A percentile compares a stretch with the other conserved stretches of the same genome.
Conservation (phyloP, 768 basidiomycete genomes). For the Amanita subjunquillea region DNA sequence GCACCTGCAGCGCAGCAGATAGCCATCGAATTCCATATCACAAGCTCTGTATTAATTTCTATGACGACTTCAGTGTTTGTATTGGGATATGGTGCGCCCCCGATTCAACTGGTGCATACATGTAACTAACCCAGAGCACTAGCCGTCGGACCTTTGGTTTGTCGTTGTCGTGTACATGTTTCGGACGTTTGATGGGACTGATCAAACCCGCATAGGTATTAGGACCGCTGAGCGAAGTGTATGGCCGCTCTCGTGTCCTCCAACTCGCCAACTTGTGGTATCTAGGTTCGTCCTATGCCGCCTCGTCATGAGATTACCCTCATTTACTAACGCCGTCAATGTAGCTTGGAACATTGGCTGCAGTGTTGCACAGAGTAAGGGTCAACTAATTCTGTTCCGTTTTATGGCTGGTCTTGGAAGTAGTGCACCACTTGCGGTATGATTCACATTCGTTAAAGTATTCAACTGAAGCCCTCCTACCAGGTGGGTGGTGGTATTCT, state of each 20-base stretch:
- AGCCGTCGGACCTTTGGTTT: slow-evolving; percentile 45
- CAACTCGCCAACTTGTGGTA: slow-evolving; percentile 57
- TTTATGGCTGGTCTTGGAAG: slow-evolving; percentile 66
- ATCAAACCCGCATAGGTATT: slow-evolving; percentile 18
- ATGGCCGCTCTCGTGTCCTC: slow-evolving; percentile 51
- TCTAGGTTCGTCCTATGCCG: slow-evolving; percentile 31
- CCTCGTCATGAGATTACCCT: background rate
- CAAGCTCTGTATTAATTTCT: slow-evolving; percentile 33
- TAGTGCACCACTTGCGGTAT: slow-evolving; percentile 53
- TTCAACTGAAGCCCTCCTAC: background rate
- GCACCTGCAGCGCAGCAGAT: slow-evolving; percentile 52
- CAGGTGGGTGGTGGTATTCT: slow-evolving; percentile 56
- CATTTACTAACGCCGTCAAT: background rate
- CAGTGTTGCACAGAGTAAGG: slow-evolving; percentile 49
- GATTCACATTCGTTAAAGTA: slow-evolving; percentile 22
- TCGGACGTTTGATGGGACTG: background rate
- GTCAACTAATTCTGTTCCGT: slow-evolving; percentile 55
- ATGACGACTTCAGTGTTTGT: slow-evolving; percentile 48
- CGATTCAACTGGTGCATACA: background rate
- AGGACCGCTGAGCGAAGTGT: slow-evolving; percentile 66
- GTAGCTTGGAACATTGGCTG: slow-evolving; percentile 57
- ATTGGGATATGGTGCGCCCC: slow-evolving; percentile 41
- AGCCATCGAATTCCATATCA: slow-evolving; percentile 43
- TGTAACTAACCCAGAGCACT: background rate
- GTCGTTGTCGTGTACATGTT: slow-evolving; percentile 10